Evolutionary conservation across 202 grass and related monocot species (phyloP).

Genomic region (Zizania palustris): DNA sequence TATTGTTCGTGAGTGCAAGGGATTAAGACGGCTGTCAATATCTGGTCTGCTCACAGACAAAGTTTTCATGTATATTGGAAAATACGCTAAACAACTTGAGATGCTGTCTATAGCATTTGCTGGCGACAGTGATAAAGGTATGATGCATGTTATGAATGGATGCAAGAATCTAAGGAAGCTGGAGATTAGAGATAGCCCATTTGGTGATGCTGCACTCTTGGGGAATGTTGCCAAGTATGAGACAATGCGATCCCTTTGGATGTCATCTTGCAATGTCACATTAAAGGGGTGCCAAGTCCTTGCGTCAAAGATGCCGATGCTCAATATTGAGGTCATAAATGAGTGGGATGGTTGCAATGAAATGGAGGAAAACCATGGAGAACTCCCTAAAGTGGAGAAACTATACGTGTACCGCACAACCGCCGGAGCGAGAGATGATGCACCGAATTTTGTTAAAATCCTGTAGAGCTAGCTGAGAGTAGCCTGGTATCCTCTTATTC

Average conservation of each 20-base stretch:
- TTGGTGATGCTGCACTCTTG: conserved; percentile 88
- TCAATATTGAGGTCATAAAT: conserved; percentile 95
- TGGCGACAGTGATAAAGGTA: conserved; percentile 79
- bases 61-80: conserved; percentile 90
- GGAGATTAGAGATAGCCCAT: conserved; percentile 97
- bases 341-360: conserved; percentile 61
- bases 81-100: conserved; percentile 72
- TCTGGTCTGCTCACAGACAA: conserved; percentile 87
- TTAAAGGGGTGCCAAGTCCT: conserved; percentile 79
- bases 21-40: conserved; percentile 74
- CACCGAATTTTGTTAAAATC: conserved; percentile 91
- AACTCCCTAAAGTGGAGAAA: conserved; percentile 71
- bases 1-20: conserved; percentile 74
- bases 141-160: conserved; percentile 82
- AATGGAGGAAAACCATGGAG: conserved; percentile 64
- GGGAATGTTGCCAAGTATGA: conserved; percentile 84
- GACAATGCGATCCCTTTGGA: conserved; percentile 99
- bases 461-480: conserved; percentile 59
- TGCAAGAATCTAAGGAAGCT: conserved; percentile 91
- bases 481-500: conserved; percentile 36
- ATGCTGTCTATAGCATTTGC: conserved; percentile 99
- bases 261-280: conserved; percentile 94
- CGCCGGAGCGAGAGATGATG: conserved; percentile 76
- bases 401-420: conserved; percentile 93
- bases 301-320: conserved; percentile 77